Evolutionary conservation across 805 yeast species (phyloP), one percentile per base, ranked within the genome.

Genomic region (Saccharomycopsis amapae): DNA sequence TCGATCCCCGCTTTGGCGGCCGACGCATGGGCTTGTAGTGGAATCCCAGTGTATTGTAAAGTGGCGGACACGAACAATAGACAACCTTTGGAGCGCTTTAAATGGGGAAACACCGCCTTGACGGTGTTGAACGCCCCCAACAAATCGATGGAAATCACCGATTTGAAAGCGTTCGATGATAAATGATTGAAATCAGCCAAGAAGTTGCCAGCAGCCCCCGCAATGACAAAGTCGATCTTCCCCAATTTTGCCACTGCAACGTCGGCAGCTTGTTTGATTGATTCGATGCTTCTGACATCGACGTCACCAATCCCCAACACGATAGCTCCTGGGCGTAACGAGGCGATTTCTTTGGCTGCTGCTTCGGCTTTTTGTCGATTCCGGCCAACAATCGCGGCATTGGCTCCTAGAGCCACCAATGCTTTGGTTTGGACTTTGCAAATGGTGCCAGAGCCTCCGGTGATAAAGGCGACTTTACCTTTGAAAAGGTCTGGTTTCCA

Each of bases 1-100:
- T 90, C 97, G 35, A 90, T 73, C 22, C 96, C 97, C 1, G 97
- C 96, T 64, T 90, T 90, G 2, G 97, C 97, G 0, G 97, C 96
- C 4, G 89, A 82, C 2, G 88, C 96, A 58, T 90, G 97, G 4
- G 79, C 57, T 64, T 90, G 97, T 67, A 83, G 79, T 12, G 96
- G 95, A 24, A 84, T 78, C 9, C 97, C 97, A 56, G 78, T 75
- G 62, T 85, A 85, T 64, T 90, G 97, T 50, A 90, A 72, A 2
- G 97, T 89, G 2, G 97, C 94, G 40, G 89, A 76, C 17, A 90
- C 85, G 56, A 89, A 87, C 10, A 89, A 54, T 13, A 86, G 69
- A 2, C 78, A 65, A 22, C 97, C 97, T 62, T 77, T 78, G 56
- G 73, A 75, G 57, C 73, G 68, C 39, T 72, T 67, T 53, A 89